A percentile compares a stretch with the other conserved stretches of the same genome.
These are phyloP conservation scores for Penicillium sp. DNA, from an alignment of 2,329 filamentous ascomycete genomes.

Conservation along the genomic window DNA sequence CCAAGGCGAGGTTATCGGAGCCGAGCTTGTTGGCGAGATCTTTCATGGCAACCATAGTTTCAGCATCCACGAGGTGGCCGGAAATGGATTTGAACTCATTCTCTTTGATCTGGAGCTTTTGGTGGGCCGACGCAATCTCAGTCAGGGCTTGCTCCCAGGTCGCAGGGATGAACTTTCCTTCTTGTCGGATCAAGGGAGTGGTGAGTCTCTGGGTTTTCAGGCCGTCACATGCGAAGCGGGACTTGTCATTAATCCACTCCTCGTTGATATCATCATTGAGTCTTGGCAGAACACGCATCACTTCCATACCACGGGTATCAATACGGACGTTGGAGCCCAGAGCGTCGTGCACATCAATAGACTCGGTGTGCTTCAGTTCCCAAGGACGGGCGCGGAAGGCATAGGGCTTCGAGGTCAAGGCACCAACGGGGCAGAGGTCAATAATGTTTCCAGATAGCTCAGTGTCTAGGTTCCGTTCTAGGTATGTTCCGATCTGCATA, in stretches of 20 bases:
- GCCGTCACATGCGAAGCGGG: constrained; percentile 93
- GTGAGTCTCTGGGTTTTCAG: constrained; percentile 95
- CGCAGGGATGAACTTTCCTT: constrained; percentile 88
- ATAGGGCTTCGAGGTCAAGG: constrained; percentile 95
- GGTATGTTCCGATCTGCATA: constrained; percentile 96
- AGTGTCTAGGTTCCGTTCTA: constrained; percentile 90
- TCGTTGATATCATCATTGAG: constrained; percentile 98
- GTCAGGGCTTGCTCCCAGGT: constrained; percentile 95
- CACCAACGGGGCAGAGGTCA: constrained; percentile 96
- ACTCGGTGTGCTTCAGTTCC: constrained; percentile 96
- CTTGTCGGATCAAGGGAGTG: constrained; percentile 84
- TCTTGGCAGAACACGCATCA: constrained; percentile 91
- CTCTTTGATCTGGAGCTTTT: constrained; percentile 77
- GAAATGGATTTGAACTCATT: constrained; percentile 97
- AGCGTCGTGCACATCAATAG: constrained; percentile 90
- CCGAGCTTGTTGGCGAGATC: constrained; percentile 95
- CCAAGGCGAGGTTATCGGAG: constrained; percentile 92
- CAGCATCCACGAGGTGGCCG: constrained; percentile 87
- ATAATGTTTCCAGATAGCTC: constrained; percentile 98
- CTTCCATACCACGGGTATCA: constrained; percentile 89
- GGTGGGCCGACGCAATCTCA: constrained; percentile 81
- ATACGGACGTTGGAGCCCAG: constrained; percentile 94
- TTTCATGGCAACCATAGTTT: constrained; percentile 95
- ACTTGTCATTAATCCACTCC: constrained; percentile 99
- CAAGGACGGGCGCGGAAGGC: constrained; percentile 96